Evolutionary conservation across 768 basidiomycete species (phyloP).

Genomic region (Mycena haematopus): DNA sequence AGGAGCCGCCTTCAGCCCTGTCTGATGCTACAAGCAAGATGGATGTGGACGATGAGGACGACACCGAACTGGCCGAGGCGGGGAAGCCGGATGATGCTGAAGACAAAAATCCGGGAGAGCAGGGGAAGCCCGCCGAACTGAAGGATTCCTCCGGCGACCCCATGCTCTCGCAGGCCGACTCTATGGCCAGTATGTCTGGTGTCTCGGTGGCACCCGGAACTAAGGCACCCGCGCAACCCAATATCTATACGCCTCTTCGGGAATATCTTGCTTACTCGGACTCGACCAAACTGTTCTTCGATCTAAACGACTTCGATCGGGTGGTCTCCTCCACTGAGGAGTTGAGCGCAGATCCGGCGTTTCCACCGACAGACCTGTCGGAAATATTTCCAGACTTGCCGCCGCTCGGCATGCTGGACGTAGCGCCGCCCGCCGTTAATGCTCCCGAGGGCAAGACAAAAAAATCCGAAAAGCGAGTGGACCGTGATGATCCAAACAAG

Average conservation of each 20-base stretch:
- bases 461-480: constrained; percentile 64
- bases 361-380: constrained; percentile 55
- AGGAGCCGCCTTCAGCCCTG: constrained; percentile 53
- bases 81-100: constrained; percentile 33
- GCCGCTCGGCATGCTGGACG: constrained; percentile 61
- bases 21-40: constrained; percentile 31
- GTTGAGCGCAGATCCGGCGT: constrained; percentile 32
- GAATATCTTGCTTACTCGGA: constrained; percentile 69
- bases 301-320: constrained; percentile 47
- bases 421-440: constrained; percentile 41
- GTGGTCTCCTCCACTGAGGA: constrained; percentile 36
- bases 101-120: constrained; percentile 9
- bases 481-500: constrained; percentile 74
- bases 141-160: constrained; percentile 66
- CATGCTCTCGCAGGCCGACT: constrained; percentile 51
- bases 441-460: constrained; percentile 49
- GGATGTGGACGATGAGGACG: constrained; percentile 36
- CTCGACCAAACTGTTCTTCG: constrained; percentile 57
- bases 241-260: constrained; percentile 62
- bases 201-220: constrained; percentile 32
- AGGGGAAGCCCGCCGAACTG: constrained; percentile 43
- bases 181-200: constrained; percentile 35
- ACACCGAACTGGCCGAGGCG: constrained; percentile 22
- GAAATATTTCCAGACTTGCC: constrained; percentile 88
- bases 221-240: constrained; percentile 51